phyloP scores from a whole-genome alignment of 2,329 filamentous ascomycete species.

The Fusarium chaquense region DNA sequence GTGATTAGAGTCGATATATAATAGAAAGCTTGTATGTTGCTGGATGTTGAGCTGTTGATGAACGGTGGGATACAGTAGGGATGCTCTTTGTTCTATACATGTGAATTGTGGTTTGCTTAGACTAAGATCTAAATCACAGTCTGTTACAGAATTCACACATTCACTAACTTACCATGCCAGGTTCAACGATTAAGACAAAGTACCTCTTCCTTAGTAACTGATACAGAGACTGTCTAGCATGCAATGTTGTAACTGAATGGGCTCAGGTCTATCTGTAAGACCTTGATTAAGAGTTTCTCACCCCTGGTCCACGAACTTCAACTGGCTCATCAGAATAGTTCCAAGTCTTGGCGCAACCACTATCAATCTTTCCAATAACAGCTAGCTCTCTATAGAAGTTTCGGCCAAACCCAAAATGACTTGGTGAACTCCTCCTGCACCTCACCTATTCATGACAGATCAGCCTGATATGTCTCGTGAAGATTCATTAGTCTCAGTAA shows the following conservation, averaged over 20 bases:
- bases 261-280: accelerated
- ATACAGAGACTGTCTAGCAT: not conserved
- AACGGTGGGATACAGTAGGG: not conserved
- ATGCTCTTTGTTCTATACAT: not conserved
- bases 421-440: too few species aligned
- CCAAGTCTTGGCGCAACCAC: too few species aligned
- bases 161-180: not conserved
- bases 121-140: not conserved
- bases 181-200: not conserved
- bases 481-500: too few species aligned
- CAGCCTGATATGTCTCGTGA: too few species aligned
- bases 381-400: too few species aligned
- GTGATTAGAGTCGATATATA: not conserved
- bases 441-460: too few species aligned
- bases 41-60: not conserved
- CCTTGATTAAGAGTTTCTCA: not conserved
- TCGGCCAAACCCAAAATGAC: too few species aligned
- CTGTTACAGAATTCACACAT: not conserved
- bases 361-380: not conserved
- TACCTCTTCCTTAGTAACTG: accelerated
- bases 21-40: not conserved
- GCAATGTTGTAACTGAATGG: not conserved
- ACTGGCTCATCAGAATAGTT: not conserved
- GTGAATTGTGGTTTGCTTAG: not conserved
- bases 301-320: not conserved